Conservation (phyloP, 352 stramenopile genomes). For the Stephanocyclus meneghinianus region DNA sequence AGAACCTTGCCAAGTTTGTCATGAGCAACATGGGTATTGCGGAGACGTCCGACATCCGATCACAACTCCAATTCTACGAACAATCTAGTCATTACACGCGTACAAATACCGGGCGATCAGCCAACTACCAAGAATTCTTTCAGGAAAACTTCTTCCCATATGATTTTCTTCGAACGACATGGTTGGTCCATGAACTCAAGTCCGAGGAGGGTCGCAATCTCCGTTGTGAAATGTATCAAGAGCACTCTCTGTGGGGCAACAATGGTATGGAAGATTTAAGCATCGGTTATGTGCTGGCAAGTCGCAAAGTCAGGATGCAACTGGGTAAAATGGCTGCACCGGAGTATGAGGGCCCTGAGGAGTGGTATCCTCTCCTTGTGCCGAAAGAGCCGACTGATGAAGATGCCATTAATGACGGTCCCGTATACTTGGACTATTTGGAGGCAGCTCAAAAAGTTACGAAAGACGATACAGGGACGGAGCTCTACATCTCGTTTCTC, state of each 20-base stretch:
- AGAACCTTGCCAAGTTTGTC: slow-evolving; percentile 48
- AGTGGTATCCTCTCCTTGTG: slow-evolving; percentile 53
- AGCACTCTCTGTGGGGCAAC: slow-evolving; percentile 69
- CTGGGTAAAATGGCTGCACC: slow-evolving; percentile 38
- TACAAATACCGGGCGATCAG: slow-evolving; percentile 34
- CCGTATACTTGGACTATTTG: slow-evolving; percentile 52
- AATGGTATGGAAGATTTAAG: slow-evolving; percentile 70
- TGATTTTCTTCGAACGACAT: slow-evolving; percentile 46
- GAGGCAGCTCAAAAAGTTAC: slow-evolving; percentile 38
- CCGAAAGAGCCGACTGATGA: slow-evolving; percentile 31
- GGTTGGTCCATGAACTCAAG: slow-evolving; percentile 67
- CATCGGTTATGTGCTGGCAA: slow-evolving; percentile 63
- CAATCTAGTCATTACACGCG: slow-evolving; percentile 36
- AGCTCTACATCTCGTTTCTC: slow-evolving; percentile 52
- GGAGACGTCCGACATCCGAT: slow-evolving; percentile 43
- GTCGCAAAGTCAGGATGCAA: slow-evolving; percentile 37
- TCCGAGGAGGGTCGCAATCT: slow-evolving; percentile 48
- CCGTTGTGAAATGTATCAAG: slow-evolving; percentile 77
- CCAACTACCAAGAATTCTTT: slow-evolving; percentile 52
- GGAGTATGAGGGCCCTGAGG: slow-evolving; percentile 33
- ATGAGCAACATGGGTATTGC: slow-evolving; percentile 44
- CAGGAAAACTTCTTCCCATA: slow-evolving; percentile 51
- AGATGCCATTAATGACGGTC: slow-evolving; percentile 33
- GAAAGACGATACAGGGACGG: slow-evolving; percentile 37
- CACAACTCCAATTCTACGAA: slow-evolving; percentile 58